Conservation (phyloP, 805 yeast species). For the Saturnispora quitensis region DNA sequence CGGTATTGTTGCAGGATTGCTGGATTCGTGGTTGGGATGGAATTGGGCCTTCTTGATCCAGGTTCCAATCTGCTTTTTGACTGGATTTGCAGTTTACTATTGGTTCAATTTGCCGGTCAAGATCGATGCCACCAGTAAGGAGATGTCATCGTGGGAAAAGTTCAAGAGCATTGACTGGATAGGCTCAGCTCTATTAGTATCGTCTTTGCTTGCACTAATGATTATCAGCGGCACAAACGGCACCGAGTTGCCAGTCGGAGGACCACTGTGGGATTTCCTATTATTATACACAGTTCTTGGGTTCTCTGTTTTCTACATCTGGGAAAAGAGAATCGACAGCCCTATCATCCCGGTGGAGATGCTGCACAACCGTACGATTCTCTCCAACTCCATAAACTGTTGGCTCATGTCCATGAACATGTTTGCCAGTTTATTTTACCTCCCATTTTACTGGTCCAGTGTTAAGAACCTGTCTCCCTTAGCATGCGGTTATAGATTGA, state of each 20-base stretch:
- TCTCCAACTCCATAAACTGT: slow-evolving; percentile 57
- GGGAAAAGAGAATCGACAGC: slow-evolving; percentile 28
- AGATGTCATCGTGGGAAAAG: slow-evolving; percentile 27
- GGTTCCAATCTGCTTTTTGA: slow-evolving; percentile 40
- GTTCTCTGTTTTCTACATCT: slow-evolving; percentile 13
- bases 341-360: slow-evolving; percentile 63
- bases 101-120: slow-evolving; percentile 32
- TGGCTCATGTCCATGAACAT: slow-evolving; percentile 65
- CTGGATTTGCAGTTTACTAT: slow-evolving; percentile 31
- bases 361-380: slow-evolving; percentile 47
- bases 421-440: slow-evolving; percentile 54
- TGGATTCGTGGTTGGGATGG: slow-evolving; percentile 54
- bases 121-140: slow-evolving; percentile 8
- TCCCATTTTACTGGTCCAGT: slow-evolving; percentile 50
- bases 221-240: slow-evolving; percentile 61
- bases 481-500: slow-evolving; percentile 33
- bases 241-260: slow-evolving; percentile 38
- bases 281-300: slow-evolving; percentile 10
- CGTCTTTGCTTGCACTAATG: slow-evolving; percentile 49
- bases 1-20: slow-evolving; percentile 52
- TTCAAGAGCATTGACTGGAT: slow-evolving; percentile 35
- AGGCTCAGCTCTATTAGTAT: slow-evolving; percentile 53
- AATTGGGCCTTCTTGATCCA: slow-evolving; percentile 48
- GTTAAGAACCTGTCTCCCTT: slow-evolving; percentile 22
- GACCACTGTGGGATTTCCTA: slow-evolving; percentile 32